phyloP scores from a whole-genome alignment of 2,329 filamentous ascomycete genomes.

The Escovopsis sp. region DNA sequence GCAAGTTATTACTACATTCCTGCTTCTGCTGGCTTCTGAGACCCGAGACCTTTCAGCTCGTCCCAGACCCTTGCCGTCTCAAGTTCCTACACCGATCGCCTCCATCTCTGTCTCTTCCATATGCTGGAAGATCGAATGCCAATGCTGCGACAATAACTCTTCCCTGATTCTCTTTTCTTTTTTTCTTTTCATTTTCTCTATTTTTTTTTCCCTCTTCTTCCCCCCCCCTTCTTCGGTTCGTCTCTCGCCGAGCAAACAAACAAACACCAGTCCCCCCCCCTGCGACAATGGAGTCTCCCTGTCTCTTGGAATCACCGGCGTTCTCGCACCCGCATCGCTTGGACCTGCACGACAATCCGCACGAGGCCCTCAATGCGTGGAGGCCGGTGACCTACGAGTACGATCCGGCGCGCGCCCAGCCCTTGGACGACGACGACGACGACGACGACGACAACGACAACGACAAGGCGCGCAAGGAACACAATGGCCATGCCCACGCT shows the following conservation, averaged over 20 bases:
- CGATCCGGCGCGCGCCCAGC: slow-evolving; percentile 16
- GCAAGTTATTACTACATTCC: too few species aligned
- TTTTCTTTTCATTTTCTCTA: background rate
- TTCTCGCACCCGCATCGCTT: slow-evolving; percentile 33
- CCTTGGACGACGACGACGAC: slow-evolving; percentile 15
- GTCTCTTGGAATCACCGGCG: slow-evolving; percentile 36
- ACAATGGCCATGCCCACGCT: slow-evolving; percentile 9
- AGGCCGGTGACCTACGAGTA: slow-evolving; percentile 20
- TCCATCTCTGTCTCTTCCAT: too few species aligned
- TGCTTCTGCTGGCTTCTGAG: too few species aligned
- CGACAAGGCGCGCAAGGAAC: too few species aligned
- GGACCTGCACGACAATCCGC: slow-evolving; percentile 25
- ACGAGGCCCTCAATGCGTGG: slow-evolving; percentile 25
- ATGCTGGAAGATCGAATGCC: too few species aligned
- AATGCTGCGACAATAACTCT: background rate
- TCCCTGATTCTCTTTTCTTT: background rate
- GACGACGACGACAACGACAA: too few species aligned
- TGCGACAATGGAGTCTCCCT: slow-evolving; percentile 33
- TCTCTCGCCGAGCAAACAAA: too few species aligned
- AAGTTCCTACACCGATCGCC: too few species aligned
- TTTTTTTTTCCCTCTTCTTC: too few species aligned
- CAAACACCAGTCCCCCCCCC: background rate
- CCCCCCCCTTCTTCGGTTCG: too few species aligned
- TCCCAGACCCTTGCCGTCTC: background rate
- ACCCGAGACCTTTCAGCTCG: background rate